These are phyloP conservation scores for Ascochyta pisi DNA, from an alignment of 2,329 filamentous ascomycete genomes.

Conservation along the genomic window DNA sequence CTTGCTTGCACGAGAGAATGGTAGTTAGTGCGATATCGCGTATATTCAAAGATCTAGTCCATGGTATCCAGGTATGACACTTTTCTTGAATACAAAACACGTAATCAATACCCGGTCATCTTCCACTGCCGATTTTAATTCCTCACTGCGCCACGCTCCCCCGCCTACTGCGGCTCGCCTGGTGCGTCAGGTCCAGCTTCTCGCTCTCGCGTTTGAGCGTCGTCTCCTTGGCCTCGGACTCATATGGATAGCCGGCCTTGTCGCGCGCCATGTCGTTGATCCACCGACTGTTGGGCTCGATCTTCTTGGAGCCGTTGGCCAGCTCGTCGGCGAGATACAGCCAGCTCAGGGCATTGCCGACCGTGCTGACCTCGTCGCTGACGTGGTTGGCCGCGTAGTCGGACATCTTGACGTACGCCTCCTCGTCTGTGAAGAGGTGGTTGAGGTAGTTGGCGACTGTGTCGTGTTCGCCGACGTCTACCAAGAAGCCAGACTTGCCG, in stretches of 20 bases:
- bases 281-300: constrained; percentile 70
- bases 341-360: constrained; percentile 79
- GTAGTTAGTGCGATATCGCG: too few species aligned
- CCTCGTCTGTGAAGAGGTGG: constrained; percentile 69
- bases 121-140: neutral
- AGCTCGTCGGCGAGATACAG: constrained; percentile 77
- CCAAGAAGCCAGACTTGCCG: constrained; percentile 74
- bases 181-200: constrained; percentile 11
- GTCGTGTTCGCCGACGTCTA: constrained; percentile 72
- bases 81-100: neutral
- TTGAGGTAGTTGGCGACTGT: constrained; percentile 72
- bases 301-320: constrained; percentile 62
- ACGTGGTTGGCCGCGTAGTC: constrained; percentile 69
- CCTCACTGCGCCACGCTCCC: neutral
- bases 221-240: constrained; percentile 58
- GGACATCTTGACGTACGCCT: constrained; percentile 72
- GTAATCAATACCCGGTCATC: neutral
- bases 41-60: neutral
- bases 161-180: constrained; percentile 2
- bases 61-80: too few species aligned
- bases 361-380: constrained; percentile 81
- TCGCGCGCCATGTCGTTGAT: constrained; percentile 77
- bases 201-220: constrained; percentile 16
- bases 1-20: too few species aligned
- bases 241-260: constrained; percentile 66